phyloP scores from a whole-genome alignment of 345 rosid genomes.

The Ricinus communis region DNA sequence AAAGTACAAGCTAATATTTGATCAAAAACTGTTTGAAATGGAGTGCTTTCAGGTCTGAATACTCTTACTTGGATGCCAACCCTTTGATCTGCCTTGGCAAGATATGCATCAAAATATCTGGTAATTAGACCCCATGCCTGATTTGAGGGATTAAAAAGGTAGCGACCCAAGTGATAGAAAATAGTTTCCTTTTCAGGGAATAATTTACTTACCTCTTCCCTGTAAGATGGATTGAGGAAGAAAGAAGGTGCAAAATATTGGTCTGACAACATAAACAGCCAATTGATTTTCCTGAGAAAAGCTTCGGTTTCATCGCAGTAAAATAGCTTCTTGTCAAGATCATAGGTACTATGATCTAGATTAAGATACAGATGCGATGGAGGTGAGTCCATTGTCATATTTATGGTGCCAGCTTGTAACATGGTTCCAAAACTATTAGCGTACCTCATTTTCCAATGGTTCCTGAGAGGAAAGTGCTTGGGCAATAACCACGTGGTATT shows the following conservation, averaged over 20 bases:
- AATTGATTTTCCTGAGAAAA: constrained; percentile 11
- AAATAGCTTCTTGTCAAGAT: constrained; percentile 20
- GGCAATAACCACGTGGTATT: constrained; percentile 26
- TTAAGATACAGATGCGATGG: constrained; percentile 18
- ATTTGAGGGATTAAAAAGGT: constrained; percentile 30
- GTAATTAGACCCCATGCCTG: constrained; percentile 26
- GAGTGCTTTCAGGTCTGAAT: not conserved
- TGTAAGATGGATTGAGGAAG: constrained; percentile 17
- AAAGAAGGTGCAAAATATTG: constrained; percentile 25
- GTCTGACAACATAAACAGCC: constrained; percentile 19
- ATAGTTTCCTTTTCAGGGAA: constrained; percentile 24
- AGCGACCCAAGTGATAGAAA: constrained; percentile 19
- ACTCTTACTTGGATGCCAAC: constrained; percentile 29
- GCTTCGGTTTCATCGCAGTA: constrained; percentile 13
- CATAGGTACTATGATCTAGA: constrained; percentile 4
- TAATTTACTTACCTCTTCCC: constrained; percentile 16
- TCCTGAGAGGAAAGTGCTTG: constrained; percentile 6
- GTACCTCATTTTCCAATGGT: not conserved
- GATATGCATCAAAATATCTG: constrained; percentile 19
- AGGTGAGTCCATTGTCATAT: not conserved
- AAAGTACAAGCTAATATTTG: constrained; percentile 14
- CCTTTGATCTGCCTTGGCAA: constrained; percentile 23
- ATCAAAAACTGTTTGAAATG: constrained; percentile 3
- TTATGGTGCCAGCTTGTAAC: not conserved
- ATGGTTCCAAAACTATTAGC: constrained; percentile 11